These are phyloP conservation scores for Corymbia maculata DNA, from an alignment of 345 rosid species.

Conservation along the genomic window DNA sequence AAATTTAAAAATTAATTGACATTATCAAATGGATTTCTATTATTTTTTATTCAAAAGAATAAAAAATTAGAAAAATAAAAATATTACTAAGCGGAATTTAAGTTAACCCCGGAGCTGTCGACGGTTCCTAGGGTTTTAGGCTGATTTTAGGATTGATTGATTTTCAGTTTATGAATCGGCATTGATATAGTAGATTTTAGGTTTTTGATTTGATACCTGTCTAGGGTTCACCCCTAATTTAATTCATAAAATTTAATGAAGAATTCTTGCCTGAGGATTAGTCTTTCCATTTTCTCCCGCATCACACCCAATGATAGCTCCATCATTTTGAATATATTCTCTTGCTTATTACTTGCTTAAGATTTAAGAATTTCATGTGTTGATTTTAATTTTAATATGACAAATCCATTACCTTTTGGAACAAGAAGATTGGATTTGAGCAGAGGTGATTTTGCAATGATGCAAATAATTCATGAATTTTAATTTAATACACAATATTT, in stretches of 20 bases:
- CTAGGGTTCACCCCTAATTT: neutral
- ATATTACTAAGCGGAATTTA: too few relatives aligned
- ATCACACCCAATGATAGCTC: neutral
- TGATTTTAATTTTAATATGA: neutral
- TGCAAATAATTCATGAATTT: neutral
- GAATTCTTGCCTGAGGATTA: neutral
- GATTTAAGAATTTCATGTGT: neutral
- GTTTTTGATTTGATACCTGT: accelerated
- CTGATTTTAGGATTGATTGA: accelerated
- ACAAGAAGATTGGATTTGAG: neutral
- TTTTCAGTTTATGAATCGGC: accelerated
- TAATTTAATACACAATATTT: neutral
- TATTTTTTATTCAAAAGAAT: too few relatives aligned
- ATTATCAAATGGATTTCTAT: too few relatives aligned
- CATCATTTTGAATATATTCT: neutral
- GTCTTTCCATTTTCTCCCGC: neutral
- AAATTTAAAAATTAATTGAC: too few relatives aligned
- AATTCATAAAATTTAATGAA: neutral
- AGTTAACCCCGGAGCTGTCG: accelerated
- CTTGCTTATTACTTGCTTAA: neutral
- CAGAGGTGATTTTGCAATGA: neutral
- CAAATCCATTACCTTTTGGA: neutral
- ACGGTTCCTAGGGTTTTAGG: accelerated
- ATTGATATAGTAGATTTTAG: accelerated
- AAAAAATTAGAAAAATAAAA: too few relatives aligned